phyloP scores from a whole-genome alignment of 176 grass and related monocot genomes.

The Musa beccarii region DNA sequence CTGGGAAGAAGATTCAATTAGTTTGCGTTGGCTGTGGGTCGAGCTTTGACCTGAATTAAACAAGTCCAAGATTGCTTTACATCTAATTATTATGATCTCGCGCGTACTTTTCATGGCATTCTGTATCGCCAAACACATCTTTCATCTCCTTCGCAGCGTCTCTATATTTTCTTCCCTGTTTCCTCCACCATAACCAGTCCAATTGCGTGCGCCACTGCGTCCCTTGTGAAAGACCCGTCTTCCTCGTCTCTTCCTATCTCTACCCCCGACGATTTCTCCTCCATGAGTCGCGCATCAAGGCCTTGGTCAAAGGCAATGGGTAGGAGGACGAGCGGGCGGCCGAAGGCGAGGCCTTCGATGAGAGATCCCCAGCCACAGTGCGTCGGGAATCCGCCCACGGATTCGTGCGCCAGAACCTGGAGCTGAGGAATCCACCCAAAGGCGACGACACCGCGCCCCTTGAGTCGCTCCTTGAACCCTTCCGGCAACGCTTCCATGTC shows the following conservation, averaged over 20 bases:
- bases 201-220: slow-evolving; percentile 14
- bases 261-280: background rate
- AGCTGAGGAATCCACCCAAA: slow-evolving; percentile 42
- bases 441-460: slow-evolving; percentile 2
- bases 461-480: slow-evolving; percentile 27
- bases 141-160: slow-evolving; percentile 29
- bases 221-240: slow-evolving; percentile 31
- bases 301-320: slow-evolving; percentile 35
- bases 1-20: too few relatives aligned
- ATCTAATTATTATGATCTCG: too few relatives aligned
- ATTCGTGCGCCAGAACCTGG: slow-evolving; percentile 24
- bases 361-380: slow-evolving; percentile 65
- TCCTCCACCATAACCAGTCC: slow-evolving; percentile 29
- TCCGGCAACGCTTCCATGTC: slow-evolving; percentile 14
- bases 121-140: slow-evolving; percentile 13
- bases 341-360: slow-evolving; percentile 42
- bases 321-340: slow-evolving; percentile 42
- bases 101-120: slow-evolving; percentile 15
- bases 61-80: too few relatives aligned
- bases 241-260: slow-evolving; percentile 26
- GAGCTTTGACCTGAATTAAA: too few relatives aligned
- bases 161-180: slow-evolving; percentile 4
- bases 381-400: slow-evolving; percentile 42
- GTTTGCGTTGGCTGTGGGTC: too few relatives aligned
- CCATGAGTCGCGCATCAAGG: slow-evolving; percentile 19